Conservation (phyloP, 106 monocot genomes). For the Xerophyta viscosa region DNA sequence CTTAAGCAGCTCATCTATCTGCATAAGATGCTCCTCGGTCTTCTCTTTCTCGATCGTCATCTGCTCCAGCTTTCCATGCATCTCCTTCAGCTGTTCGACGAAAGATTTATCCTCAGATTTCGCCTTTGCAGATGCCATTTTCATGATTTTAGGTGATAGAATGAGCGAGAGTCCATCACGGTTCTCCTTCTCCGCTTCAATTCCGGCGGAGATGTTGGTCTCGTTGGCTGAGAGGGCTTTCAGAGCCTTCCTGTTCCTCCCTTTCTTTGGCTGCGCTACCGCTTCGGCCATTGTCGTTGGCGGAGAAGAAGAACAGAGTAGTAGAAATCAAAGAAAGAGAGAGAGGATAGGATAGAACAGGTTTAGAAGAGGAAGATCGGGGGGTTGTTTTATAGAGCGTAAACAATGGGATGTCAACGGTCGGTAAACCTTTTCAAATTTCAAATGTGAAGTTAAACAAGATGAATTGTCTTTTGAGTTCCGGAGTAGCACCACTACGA, state of each 20-base stretch:
- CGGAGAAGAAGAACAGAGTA: not conserved
- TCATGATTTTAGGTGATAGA: constrained; percentile 24
- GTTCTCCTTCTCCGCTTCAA: constrained; percentile 12
- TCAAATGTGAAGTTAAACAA: no score
- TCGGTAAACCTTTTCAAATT: no score
- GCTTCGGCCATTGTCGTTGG: constrained; percentile 2
- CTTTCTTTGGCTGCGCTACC: constrained; percentile 21
- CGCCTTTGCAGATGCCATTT: constrained; percentile 21
- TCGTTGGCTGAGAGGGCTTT: constrained; percentile 42
- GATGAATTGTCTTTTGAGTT: no score
- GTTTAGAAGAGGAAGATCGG: no score
- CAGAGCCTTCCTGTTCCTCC: constrained; percentile 46
- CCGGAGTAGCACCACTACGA: no score
- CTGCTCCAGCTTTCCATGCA: constrained; percentile 50
- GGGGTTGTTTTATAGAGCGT: no score
- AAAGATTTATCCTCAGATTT: constrained; percentile 21
- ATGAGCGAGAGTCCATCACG: constrained; percentile 1
- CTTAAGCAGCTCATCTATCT: constrained; percentile 48
- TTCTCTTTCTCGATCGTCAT: constrained; percentile 72
- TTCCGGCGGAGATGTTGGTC: constrained; percentile 36
- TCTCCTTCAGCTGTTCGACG: constrained; percentile 37
- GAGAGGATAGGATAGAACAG: no score
- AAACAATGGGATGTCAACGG: no score
- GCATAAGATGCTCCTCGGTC: constrained; percentile 57
- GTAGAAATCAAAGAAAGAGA: no score